Conservation (phyloP, 2,329 filamentous ascomycete genomes). For the Madurella fahalii region DNA sequence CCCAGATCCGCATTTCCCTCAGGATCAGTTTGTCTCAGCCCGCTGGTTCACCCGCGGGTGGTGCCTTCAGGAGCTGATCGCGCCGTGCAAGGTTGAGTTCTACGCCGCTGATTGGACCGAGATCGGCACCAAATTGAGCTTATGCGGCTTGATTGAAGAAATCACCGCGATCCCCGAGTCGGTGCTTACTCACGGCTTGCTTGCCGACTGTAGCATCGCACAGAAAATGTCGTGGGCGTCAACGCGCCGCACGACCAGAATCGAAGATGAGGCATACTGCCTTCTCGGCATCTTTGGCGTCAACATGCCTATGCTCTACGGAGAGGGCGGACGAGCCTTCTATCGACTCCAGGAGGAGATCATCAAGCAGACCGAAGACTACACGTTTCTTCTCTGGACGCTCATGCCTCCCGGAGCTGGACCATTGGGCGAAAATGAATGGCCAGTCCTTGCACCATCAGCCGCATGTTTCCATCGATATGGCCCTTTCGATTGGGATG, state of each 20-base stretch:
- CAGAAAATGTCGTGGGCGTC: slow-evolving; percentile 12
- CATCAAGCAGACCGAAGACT: too few species aligned
- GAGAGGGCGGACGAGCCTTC: too few species aligned
- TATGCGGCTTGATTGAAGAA: neutral
- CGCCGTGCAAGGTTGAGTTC: neutral
- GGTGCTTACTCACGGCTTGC: neutral
- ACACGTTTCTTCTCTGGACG: too few species aligned
- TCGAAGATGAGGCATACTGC: slow-evolving; percentile 9
- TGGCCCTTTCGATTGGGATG: too few species aligned
- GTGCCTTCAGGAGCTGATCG: slow-evolving; percentile 9
- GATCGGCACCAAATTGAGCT: neutral
- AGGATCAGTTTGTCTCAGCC: neutral
- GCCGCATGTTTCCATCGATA: too few species aligned
- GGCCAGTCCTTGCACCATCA: too few species aligned
- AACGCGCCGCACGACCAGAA: neutral
- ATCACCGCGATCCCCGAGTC: neutral
- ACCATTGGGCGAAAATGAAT: too few species aligned
- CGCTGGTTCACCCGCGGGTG: slow-evolving; percentile 10
- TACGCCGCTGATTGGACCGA: slow-evolving; percentile 15
- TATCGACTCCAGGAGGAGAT: too few species aligned
- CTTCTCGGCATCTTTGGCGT: too few species aligned
- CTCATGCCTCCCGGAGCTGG: too few species aligned
- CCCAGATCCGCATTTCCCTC: neutral
- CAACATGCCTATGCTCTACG: too few species aligned
- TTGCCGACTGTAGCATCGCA: neutral